Evolutionary conservation across 2,329 filamentous ascomycete genomes (phyloP).

Genomic region (Epichloe sibirici): DNA sequence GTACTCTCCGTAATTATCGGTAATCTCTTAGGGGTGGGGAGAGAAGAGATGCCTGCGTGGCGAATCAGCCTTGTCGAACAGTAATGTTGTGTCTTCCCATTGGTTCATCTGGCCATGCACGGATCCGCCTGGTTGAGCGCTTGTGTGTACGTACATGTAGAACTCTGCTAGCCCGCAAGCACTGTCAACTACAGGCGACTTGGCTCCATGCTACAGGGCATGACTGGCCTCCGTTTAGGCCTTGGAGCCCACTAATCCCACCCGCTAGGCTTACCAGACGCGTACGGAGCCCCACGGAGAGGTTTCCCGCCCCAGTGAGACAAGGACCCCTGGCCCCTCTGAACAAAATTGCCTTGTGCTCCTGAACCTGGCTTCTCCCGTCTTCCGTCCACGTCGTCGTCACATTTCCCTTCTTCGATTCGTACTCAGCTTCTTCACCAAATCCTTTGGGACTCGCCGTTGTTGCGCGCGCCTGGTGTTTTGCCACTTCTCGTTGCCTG

Average conservation of each 20-base stretch:
- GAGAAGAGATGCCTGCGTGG: neutral
- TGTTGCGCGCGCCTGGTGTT: neutral
- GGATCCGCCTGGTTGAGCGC: conserved; percentile 6
- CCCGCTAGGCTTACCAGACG: too few relatives aligned
- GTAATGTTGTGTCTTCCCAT: conserved; percentile 19
- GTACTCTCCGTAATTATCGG: too few relatives aligned
- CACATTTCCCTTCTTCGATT: too few relatives aligned
- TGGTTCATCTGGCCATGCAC: conserved; percentile 9
- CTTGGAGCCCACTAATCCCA: neutral
- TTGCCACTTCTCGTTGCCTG: too few relatives aligned
- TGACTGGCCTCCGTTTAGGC: neutral
- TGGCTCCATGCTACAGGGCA: neutral
- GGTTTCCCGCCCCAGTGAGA: neutral
- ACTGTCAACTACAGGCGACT: neutral
- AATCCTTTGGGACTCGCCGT: neutral
- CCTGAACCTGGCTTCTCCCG: too few relatives aligned
- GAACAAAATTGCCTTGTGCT: too few relatives aligned
- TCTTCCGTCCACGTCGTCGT: too few relatives aligned
- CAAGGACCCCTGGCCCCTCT: neutral
- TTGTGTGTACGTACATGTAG: neutral
- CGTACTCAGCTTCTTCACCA: neutral
- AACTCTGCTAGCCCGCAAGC: neutral
- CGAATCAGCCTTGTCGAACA: conserved; percentile 16
- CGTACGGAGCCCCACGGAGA: too few relatives aligned
- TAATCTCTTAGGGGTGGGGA: too few relatives aligned